A percentile compares a stretch with the other conserved stretches of the same genome.
Evolutionary conservation across 352 stramenopile species (phyloP).

Genomic region (Pseudoperonospora humuli): DNA sequence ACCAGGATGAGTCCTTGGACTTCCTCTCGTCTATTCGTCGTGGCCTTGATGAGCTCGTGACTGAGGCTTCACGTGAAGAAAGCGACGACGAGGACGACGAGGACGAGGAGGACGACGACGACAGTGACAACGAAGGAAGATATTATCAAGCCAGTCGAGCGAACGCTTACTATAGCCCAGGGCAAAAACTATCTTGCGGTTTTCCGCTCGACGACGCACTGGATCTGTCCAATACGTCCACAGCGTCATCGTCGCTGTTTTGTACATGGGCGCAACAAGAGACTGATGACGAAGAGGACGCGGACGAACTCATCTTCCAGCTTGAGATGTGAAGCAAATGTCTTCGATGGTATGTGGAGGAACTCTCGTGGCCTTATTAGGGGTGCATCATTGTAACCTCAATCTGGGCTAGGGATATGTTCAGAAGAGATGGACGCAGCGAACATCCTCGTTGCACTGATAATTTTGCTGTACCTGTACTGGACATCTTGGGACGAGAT

Average conservation of each 20-base stretch:
- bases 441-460: no score
- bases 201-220: constrained; percentile 13
- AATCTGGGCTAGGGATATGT: no score
- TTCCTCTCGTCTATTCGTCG: constrained; percentile 30
- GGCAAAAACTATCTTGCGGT: constrained; percentile 11
- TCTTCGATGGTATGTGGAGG: no score
- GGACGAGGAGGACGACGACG: constrained; percentile 19
- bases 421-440: no score
- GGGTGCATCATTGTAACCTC: no score
- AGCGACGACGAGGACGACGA: no score
- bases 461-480: no score
- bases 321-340: constrained; percentile 28
- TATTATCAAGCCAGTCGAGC: constrained; percentile 30
- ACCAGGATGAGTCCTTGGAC: constrained; percentile 19
- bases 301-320: constrained; percentile 31
- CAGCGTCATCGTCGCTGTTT: constrained; percentile 24
- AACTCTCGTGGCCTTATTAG: no score
- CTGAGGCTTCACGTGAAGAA: constrained; percentile 8
- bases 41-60: constrained; percentile 20
- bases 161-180: constrained; percentile 34
- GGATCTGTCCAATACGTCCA: constrained; percentile 35
- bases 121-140: constrained; percentile 17
- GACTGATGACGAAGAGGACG: constrained; percentile 8
- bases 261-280: constrained; percentile 9
- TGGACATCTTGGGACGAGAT: no score